A percentile compares a stretch with the other conserved stretches of the same genome.
phyloP scores from a whole-genome alignment of 2,329 filamentous ascomycete species.

The Aspergillus terreus region DNA sequence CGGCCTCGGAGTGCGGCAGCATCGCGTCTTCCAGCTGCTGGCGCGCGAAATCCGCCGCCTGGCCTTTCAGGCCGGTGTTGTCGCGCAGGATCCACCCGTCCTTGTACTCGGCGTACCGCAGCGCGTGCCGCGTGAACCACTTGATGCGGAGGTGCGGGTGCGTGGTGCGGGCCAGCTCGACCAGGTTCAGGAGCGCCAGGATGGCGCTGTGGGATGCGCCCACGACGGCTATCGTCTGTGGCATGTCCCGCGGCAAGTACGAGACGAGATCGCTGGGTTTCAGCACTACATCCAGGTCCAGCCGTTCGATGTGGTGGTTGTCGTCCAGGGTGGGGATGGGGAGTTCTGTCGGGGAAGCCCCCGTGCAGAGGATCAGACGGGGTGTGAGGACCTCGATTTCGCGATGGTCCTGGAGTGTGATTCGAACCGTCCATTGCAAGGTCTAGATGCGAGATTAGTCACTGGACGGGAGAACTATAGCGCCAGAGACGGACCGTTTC shows the following conservation, averaged over 20 bases:
- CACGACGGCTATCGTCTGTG: slow-evolving; percentile 52
- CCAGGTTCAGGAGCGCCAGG: slow-evolving; percentile 59
- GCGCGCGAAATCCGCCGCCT: slow-evolving; percentile 57
- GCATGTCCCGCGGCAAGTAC: slow-evolving; percentile 34
- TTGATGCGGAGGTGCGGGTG: slow-evolving; percentile 55
- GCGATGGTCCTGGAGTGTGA: slow-evolving; percentile 24
- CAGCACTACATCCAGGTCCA: slow-evolving; percentile 56
- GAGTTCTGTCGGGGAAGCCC: slow-evolving; percentile 48
- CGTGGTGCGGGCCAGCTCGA: slow-evolving; percentile 48
- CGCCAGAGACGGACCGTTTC: slow-evolving; percentile 23
- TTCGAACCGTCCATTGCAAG: slow-evolving; percentile 30
- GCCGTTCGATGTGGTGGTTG: slow-evolving; percentile 33
- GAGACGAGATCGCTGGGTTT: slow-evolving; percentile 49
- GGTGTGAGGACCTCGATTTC: slow-evolving; percentile 36
- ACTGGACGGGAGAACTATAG: background rate
- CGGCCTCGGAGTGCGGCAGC: slow-evolving; percentile 45
- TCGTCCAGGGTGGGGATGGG: slow-evolving; percentile 40
- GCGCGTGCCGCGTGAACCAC: slow-evolving; percentile 60
- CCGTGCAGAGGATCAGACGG: slow-evolving; percentile 57
- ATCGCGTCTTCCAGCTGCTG: slow-evolving; percentile 54
- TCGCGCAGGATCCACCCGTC: slow-evolving; percentile 63
- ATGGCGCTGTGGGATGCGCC: slow-evolving; percentile 63
- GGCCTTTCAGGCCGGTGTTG: slow-evolving; percentile 63
- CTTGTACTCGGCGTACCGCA: slow-evolving; percentile 60
- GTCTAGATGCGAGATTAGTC: slow-evolving; percentile 21